Base-by-base conservation (phyloP, 2,329 filamentous ascomycete genomes). In the Lecanosticta acicola region DNA sequence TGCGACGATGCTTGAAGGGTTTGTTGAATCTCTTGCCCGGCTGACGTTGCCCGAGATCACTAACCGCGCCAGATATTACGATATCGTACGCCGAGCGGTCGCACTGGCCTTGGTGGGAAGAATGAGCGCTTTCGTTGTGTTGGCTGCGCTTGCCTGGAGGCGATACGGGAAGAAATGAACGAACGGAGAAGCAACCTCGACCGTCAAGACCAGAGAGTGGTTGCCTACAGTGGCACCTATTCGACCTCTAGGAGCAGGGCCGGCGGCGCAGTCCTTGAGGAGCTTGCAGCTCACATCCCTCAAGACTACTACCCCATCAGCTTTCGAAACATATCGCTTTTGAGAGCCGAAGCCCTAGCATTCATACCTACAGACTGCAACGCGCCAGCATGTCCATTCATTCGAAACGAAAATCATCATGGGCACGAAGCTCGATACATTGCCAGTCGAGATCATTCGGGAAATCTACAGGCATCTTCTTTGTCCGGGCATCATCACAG, bases 1-100 rank as follows among this genome's bases (percentile, higher is more conserved):
- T 2, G 68, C 71, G 33, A 69, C 68, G 0, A 68, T 76, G 66
- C 59, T 77, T 4, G 72, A 76, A 53, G 74, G 74, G 62, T 65
- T 53, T 20, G 62, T 65, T 33, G 55, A 58, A 20, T 39, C 45
- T 20, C 26, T 58, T 34, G 54, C 50, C 4, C 41, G 46, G 29
- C 35, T 54, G 21, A 39, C 51, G 21, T 43, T 64, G 51, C 60
- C 61, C 35, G 49, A 53, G 35, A 59, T 63, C 41, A 48, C 59
- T 63, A 54, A 64, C 50, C 54, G 62, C 29, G 54, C 43, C 49
- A 64, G 62, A 10, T 77, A 77, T 48, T 76, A 76, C 58, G 71
- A 73, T 38, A 67, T 75, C 47, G 67, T 77, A 14, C 62, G 71
- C 43, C 67, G 60, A 53, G 72, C 72, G 3, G 71, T 77, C 3